Evolutionary conservation across 2,329 filamentous ascomycete species (phyloP), one percentile per base, ranked within the genome.

Genomic region (Colletotrichum sp.): DNA sequence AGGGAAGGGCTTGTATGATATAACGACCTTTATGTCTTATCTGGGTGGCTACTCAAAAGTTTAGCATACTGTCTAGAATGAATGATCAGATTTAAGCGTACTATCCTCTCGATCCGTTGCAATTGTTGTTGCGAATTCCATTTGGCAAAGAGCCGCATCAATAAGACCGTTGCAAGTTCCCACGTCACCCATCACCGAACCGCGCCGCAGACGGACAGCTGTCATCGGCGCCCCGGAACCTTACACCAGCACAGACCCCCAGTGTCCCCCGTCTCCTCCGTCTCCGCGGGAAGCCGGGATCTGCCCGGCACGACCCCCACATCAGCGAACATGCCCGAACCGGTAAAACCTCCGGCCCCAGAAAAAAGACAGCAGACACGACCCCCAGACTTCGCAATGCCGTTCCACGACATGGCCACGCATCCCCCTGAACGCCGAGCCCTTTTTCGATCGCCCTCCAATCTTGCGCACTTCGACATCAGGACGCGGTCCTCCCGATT

Each of bases 291-390:
- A 64, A 52, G 49, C 69, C 63, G 69, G 63, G 69, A 59, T 72
- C 26, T 59, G 69, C 63, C 69, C 73, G 73, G 69, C 55, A 75
- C 62, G 32, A 59, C 59, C 49, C 60, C 34, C 72, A 70, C 72
- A 39, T 9, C 8, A 49, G 55, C 63, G 44, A 49, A 49, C 44
- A 49, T 36, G 63, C 72, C 72, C 63, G 69, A 75, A 72, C 59
- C 63, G 72, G 72, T 52, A 75, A 62, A 59, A 63, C 26, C 69
- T 75, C 55, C 52, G 65, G 24, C 8, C 60, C 34, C 70, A 18
- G 30, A 62, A 32, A 49, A 49, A 49, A 49, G 44, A 49, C 18
- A 12, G n/a, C 63, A 63, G 18, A 63, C 60, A 63, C 34, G 21
- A 18, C 21, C 24, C 59, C 59, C 16, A 32, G 59, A 62, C 28